Base-by-base conservation (phyloP, 2,329 filamentous ascomycete species). In the Hymenotorrendiella dingleyae region DNA sequence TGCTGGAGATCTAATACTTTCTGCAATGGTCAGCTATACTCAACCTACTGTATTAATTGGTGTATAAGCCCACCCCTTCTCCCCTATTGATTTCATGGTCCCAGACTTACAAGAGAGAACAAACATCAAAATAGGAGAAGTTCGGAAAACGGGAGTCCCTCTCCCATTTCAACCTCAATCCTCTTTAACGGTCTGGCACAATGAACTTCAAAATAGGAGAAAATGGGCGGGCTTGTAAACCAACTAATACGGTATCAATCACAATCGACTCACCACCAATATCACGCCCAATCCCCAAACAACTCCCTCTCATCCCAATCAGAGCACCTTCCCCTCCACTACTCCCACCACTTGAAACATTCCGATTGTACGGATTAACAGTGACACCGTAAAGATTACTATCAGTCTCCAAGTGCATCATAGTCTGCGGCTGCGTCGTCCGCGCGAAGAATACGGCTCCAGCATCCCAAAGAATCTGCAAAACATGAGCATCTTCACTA, bases 281-380 rank as follows among this genome's bases (percentile, higher is more conserved):
- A 57, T 83, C 79, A 0, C 77, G 80, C 0, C 76, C 77, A n/a
- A 81, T 66, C 2, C 80, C 80, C 2, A 82, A 53, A 40, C 77
- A 66, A 23, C 67, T 54, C 11, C 48, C 55, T 19, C 69, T 67
- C 64, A 82, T 70, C 4, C 70, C 72, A 20, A 82, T 55, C 11
- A 82, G 61, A 0, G 73, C 75, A 0, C 71, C 78, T 57, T 84
- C 80, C 10, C 81, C 81, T 11, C 81, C 81, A 1, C 74, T 76
- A 9, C 70, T 74, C 4, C 81, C 81, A 11, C 81, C 81, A 1
- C 74, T 71, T 0, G 76, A 78, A 17, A 77, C 62, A 17, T 67
- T 62, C 6, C 71, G 64, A 45, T 80, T 81, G 20, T 69, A 62
- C 0, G 81, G 79, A 53, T 84, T 84, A 24, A 81, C 61, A 16